Evolutionary conservation across 495 filamentous ascomycete genomes (phyloP).

Genomic region (Hyaloscypha bicolor): DNA sequence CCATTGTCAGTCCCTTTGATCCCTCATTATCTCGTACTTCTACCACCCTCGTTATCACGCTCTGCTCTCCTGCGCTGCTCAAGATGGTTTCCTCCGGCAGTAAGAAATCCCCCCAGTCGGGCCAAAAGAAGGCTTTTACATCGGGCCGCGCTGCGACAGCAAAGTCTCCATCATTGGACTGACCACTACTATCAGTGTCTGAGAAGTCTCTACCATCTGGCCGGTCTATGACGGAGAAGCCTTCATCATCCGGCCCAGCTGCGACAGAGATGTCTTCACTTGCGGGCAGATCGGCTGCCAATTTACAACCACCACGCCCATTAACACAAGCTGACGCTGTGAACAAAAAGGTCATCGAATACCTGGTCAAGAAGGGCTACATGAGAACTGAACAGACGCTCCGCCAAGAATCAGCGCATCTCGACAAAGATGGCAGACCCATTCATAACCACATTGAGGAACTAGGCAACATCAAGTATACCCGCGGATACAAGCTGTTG

Average conservation of each 20-base stretch:
- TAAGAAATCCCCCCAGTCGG: no score
- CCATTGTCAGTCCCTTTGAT: no score
- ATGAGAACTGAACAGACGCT: conserved; percentile 90
- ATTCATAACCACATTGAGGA: conserved; percentile 64
- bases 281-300: not conserved
- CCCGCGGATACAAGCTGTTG: conserved; percentile 70
- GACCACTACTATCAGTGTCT: no score
- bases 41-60: no score
- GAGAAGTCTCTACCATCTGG: no score
- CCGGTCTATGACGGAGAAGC: not conserved
- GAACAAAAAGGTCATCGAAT: conserved; percentile 78
- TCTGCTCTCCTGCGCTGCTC: no score
- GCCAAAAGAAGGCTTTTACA: no score
- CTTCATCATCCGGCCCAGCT: not conserved
- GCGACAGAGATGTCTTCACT: not conserved
- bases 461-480: conserved; percentile 72
- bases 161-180: no score
- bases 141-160: no score
- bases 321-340: conserved; percentile 4
- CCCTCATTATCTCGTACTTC: no score
- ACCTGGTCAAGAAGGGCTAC: conserved; percentile 94
- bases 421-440: conserved; percentile 75
- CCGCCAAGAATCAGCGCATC: conserved; percentile 81
- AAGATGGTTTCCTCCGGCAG: no score
- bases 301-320: not conserved